Percentiles rank a stretch among this genome's conserved stretches.
phyloP scores from a whole-genome alignment of 202 grass and related monocot genomes.

The Digitaria exilis region DNA sequence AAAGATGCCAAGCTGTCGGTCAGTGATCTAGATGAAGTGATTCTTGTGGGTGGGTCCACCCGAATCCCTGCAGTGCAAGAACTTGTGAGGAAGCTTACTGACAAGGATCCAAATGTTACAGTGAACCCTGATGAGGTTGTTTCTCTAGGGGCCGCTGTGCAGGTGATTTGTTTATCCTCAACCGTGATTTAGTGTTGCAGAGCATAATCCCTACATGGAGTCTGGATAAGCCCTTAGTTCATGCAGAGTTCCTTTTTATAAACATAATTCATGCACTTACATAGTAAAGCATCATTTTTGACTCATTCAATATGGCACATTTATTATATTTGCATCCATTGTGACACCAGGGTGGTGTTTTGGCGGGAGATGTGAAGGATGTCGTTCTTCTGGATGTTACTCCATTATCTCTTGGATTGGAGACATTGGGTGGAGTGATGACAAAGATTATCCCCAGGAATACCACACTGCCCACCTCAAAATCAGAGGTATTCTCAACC shows the following conservation, averaged over 20 bases:
- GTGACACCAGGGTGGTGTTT: constrained; percentile 70
- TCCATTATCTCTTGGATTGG: constrained; percentile 86
- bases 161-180: constrained; percentile 56
- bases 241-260: constrained; percentile 7
- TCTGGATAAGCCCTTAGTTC: not conserved
- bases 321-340: constrained; percentile 21
- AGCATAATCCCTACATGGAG: not conserved
- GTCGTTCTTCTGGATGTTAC: constrained; percentile 92
- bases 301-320: constrained; percentile 7
- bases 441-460: constrained; percentile 94
- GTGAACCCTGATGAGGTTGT: constrained; percentile 98
- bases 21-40: constrained; percentile 88
- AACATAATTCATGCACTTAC: not conserved
- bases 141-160: constrained; percentile 88
- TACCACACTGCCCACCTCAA: constrained; percentile 86
- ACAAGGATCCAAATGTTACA: constrained; percentile 93
- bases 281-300: not conserved
- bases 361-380: constrained; percentile 92
- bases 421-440: constrained; percentile 95
- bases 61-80: constrained; percentile 93
- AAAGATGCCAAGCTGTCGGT: constrained; percentile 88
- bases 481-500: constrained; percentile 98
- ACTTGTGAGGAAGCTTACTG: constrained; percentile 79
- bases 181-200: constrained; percentile 2
- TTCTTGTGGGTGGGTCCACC: constrained; percentile 96